Evolutionary conservation across 768 basidiomycete genomes (phyloP).

Genomic region (Lentinula lateritia): DNA sequence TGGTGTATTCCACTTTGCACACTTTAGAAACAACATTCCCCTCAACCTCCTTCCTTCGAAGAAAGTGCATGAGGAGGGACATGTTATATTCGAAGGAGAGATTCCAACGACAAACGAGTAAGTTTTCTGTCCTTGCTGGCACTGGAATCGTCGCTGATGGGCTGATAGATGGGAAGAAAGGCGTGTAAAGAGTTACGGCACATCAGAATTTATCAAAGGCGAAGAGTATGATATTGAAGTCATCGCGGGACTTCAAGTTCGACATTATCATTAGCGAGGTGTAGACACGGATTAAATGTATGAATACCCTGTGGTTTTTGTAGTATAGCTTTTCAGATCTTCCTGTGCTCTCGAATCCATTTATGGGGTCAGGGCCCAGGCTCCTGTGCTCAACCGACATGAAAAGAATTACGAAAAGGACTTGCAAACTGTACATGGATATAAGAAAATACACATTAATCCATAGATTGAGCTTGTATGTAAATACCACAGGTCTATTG

Average conservation of each 20-base stretch:
- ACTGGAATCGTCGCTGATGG: neutral
- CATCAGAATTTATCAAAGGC: slow-evolving; percentile 24
- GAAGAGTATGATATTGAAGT: slow-evolving; percentile 28
- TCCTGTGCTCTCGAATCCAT: too few species aligned
- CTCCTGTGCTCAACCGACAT: too few species aligned
- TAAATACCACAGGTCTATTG: neutral
- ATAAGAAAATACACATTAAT: neutral
- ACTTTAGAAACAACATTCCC: slow-evolving; percentile 20
- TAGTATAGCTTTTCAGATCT: too few species aligned
- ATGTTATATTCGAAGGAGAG: slow-evolving; percentile 20
- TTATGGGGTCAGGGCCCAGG: too few species aligned
- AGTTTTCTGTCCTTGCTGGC: neutral
- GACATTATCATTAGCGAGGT: slow-evolving; percentile 11
- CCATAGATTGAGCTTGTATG: too few species aligned
- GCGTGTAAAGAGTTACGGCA: slow-evolving; percentile 28
- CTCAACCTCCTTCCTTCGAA: slow-evolving; percentile 23
- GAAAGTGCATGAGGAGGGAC: slow-evolving; percentile 24
- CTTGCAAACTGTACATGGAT: neutral
- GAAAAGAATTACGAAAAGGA: too few species aligned
- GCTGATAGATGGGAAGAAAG: slow-evolving; percentile 23
- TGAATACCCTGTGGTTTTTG: neutral
- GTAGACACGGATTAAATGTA: neutral
- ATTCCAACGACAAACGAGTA: slow-evolving; percentile 26
- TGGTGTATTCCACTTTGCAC: slow-evolving; percentile 30
- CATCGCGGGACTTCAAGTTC: slow-evolving; percentile 23